Conservation (phyloP, 179 eudicot species). For the Nepenthes alata region DNA sequence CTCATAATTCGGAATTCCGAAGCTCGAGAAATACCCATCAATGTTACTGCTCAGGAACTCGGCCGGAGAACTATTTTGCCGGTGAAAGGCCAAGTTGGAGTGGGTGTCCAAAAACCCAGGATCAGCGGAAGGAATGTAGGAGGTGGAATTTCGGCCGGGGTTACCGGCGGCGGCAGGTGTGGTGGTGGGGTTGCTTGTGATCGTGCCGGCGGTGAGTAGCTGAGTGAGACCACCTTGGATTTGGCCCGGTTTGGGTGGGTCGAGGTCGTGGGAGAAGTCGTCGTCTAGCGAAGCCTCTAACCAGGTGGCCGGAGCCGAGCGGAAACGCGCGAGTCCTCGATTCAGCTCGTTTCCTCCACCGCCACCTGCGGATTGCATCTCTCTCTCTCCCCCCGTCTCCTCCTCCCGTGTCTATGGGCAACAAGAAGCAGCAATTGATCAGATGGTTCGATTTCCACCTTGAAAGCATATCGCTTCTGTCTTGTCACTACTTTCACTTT, state of each 20-base stretch:
- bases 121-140: slow-evolving; percentile 14
- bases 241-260: slow-evolving; percentile 20
- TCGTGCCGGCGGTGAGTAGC: slow-evolving; percentile 13
- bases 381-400: too few species aligned
- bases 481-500: too few species aligned
- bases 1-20: slow-evolving; percentile 37
- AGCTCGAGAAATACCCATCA: slow-evolving; percentile 47
- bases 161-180: not conserved
- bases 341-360: slow-evolving; percentile 9
- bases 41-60: slow-evolving; percentile 30
- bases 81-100: slow-evolving; percentile 21
- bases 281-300: slow-evolving; percentile 55
- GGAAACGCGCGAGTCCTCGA: slow-evolving; percentile 48
- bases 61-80: slow-evolving; percentile 82
- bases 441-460: too few species aligned
- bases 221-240: slow-evolving; percentile 13
- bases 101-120: slow-evolving; percentile 24
- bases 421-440: too few species aligned
- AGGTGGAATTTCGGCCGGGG: not conserved
- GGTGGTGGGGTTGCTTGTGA: not conserved
- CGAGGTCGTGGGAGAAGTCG: slow-evolving; percentile 7
- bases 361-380: slow-evolving; percentile 17
- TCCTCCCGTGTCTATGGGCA: too few species aligned
- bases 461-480: too few species aligned
- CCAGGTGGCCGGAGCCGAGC: slow-evolving; percentile 75